Evolutionary conservation across 306 rosid genomes (phyloP).

Genomic region (Malus asiatica): DNA sequence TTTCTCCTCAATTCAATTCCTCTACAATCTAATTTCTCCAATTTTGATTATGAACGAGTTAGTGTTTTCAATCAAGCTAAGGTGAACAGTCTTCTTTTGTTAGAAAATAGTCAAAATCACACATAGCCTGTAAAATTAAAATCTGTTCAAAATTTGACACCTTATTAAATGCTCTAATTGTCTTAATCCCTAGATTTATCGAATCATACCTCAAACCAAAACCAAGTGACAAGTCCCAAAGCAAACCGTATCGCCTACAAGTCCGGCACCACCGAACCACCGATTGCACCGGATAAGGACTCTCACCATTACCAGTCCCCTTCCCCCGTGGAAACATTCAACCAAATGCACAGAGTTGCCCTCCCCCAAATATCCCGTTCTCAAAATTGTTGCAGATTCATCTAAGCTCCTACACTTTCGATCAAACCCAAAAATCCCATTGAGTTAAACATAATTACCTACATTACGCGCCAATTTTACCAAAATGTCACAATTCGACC

Average conservation of each 20-base stretch:
- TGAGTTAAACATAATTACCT: not conserved
- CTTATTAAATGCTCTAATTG: too few relatives aligned
- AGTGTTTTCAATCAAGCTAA: too few relatives aligned
- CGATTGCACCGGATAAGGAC: not conserved
- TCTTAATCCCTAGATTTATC: too few relatives aligned
- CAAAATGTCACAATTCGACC: constrained; percentile 46
- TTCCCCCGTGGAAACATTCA: not conserved
- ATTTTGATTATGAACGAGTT: too few relatives aligned
- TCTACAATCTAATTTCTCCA: too few relatives aligned
- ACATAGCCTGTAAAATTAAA: too few relatives aligned
- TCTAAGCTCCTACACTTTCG: not conserved
- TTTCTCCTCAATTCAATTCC: too few relatives aligned
- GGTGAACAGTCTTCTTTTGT: too few relatives aligned
- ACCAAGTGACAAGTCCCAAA: not conserved
- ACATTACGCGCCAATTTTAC: not conserved
- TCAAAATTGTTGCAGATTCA: too few relatives aligned
- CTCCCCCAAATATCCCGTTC: not conserved
- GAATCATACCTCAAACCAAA: not conserved
- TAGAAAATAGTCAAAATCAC: too few relatives aligned
- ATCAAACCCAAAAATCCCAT: not conserved
- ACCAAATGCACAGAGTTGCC: not conserved
- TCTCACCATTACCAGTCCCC: not conserved
- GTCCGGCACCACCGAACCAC: not conserved
- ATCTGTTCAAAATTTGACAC: too few relatives aligned
- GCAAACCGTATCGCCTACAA: not conserved